Conservation (phyloP, 805 yeast genomes). For the Starmerella ratchasimensis region DNA sequence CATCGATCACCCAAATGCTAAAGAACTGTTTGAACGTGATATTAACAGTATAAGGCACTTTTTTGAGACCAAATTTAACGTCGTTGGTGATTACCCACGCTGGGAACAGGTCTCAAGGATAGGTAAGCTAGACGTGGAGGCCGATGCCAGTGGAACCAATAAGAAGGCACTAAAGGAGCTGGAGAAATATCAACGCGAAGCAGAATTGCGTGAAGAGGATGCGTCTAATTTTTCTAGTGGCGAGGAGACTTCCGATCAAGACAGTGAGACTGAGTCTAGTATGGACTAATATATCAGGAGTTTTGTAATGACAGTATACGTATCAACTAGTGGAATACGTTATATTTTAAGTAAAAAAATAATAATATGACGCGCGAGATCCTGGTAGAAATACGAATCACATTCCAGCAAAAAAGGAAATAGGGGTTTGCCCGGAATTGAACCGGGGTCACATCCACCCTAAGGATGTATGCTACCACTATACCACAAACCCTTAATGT, state of each 20-base stretch:
- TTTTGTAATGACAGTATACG: background rate
- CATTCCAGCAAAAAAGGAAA: background rate
- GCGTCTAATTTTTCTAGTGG: conserved; percentile 24
- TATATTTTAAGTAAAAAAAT: background rate
- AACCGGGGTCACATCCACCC: conserved; percentile 12
- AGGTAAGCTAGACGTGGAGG: conserved; percentile 65
- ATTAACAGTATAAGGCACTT: conserved; percentile 79
- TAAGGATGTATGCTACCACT: conserved; percentile 21
- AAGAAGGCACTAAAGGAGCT: conserved; percentile 44
- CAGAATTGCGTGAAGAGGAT: conserved; percentile 24
- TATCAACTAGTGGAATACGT: background rate
- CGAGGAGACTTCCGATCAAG: conserved; percentile 3
- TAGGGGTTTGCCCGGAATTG: conserved; percentile 5
- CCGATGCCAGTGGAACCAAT: conserved; percentile 76
- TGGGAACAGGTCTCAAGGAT: conserved; percentile 61
- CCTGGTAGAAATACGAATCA: background rate
- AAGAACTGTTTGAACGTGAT: conserved; percentile 78
- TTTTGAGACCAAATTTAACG: conserved; percentile 64
- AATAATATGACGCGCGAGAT: background rate
- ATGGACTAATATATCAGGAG: background rate
- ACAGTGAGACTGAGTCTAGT: background rate
- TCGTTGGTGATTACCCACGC: conserved; percentile 73
- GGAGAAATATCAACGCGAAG: conserved; percentile 52
- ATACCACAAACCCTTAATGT: conserved; percentile 16
- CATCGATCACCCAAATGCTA: conserved; percentile 80